Conservation (phyloP, 2,329 filamentous ascomycete species). For the Aspergillus fructus region DNA sequence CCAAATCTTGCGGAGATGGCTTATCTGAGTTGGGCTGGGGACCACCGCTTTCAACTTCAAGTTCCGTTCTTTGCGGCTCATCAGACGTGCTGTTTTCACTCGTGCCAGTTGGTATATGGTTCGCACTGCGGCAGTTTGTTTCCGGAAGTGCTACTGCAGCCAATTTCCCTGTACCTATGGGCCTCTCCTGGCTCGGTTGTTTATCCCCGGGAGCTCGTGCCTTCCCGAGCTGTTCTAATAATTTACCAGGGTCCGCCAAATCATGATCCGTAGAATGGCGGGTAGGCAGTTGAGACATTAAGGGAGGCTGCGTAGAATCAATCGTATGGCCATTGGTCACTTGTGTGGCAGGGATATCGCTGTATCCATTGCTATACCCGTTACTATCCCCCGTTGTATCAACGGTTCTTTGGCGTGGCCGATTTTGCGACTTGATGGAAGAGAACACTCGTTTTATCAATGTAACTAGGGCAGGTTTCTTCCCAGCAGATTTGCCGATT, state of each 20-base stretch:
- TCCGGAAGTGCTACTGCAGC: no score
- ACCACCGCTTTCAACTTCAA: not conserved
- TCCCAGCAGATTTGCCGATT: slow-evolving; percentile 22
- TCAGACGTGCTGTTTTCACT: not conserved
- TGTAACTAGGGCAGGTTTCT: slow-evolving; percentile 14
- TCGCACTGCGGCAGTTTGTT: not conserved
- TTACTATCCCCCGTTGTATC: not conserved
- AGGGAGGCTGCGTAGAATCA: slow-evolving; percentile 15
- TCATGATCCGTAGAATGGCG: not conserved
- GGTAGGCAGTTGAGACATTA: slow-evolving; percentile 24
- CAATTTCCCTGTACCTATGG: not conserved
- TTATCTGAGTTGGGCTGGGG: not conserved
- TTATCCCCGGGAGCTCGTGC: not conserved
- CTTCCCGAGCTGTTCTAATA: slow-evolving; percentile 9
- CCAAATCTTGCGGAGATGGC: not conserved
- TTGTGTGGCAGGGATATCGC: slow-evolving; percentile 13
- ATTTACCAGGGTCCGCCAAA: slow-evolving; percentile 1
- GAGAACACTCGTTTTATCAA: slow-evolving; percentile 18
- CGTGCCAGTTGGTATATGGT: not conserved
- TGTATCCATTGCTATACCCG: slow-evolving; percentile 6
- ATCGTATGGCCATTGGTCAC: slow-evolving; percentile 8
- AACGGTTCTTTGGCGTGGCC: not conserved
- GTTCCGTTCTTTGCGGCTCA: not conserved
- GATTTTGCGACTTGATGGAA: slow-evolving; percentile 10
- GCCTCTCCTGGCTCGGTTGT: not conserved